These are phyloP conservation scores for Chionographis japonica DNA, from an alignment of 106 monocot genomes.

Conservation along the genomic window DNA sequence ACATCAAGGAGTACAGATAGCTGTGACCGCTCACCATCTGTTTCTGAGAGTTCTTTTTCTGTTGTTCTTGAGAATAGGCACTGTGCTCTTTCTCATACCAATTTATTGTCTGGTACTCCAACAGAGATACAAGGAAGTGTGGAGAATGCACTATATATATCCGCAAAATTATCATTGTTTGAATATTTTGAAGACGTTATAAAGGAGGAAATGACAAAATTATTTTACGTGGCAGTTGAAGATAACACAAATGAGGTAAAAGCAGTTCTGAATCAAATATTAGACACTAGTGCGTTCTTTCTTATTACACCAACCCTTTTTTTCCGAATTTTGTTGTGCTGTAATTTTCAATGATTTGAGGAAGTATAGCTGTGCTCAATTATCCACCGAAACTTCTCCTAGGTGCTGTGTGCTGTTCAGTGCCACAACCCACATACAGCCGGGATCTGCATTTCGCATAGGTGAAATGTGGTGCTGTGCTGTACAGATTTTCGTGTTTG, in stretches of 20 bases:
- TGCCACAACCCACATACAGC: no score
- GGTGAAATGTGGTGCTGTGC: no score
- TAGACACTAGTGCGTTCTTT: no score
- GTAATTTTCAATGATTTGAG: no score
- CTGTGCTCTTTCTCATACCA: not conserved
- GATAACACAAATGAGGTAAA: slow-evolving; percentile 29
- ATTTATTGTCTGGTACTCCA: slow-evolving; percentile 8
- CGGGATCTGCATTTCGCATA: no score
- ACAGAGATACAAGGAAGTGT: slow-evolving; percentile 28
- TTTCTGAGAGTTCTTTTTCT: slow-evolving; percentile 6
- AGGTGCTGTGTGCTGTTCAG: no score
- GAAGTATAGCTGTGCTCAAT: no score
- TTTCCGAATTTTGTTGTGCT: no score
- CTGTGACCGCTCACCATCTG: not conserved
- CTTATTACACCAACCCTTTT: no score
- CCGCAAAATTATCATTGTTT: slow-evolving; percentile 53
- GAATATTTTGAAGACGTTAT: slow-evolving; percentile 62
- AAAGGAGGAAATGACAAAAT: slow-evolving; percentile 52
- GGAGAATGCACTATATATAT: slow-evolving; percentile 55
- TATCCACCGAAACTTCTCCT: no score
- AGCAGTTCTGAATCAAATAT: not conserved
- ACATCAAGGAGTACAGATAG: slow-evolving; percentile 2
- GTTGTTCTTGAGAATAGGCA: slow-evolving; percentile 1
- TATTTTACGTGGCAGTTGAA: slow-evolving; percentile 32
- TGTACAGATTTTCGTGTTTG: no score